These are phyloP conservation scores for Capronia coronata DNA, from an alignment of 2,329 filamentous ascomycete species.

Conservation along the genomic window DNA sequence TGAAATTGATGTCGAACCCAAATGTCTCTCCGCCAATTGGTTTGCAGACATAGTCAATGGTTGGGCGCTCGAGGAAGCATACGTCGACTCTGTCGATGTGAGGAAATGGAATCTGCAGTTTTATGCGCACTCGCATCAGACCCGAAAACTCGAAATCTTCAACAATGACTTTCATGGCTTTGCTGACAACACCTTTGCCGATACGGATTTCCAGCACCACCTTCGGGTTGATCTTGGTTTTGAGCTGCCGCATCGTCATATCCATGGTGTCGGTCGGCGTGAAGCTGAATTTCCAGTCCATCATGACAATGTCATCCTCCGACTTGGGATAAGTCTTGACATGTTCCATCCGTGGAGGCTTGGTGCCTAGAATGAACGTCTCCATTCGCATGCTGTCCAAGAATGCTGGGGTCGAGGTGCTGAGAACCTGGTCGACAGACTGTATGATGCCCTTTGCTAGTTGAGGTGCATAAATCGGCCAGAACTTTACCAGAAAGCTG, in stretches of 20 bases:
- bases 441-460: conserved; percentile 86
- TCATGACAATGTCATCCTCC: conserved; percentile 89
- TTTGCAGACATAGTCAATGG: conserved; percentile 96
- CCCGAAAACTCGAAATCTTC: conserved; percentile 96
- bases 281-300: conserved; percentile 99
- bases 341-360: conserved; percentile 91
- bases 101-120: conserved; percentile 91
- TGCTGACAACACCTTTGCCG: conserved; percentile 94
- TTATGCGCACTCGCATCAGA: conserved; percentile 94
- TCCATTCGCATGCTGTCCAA: conserved; percentile 90
- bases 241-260: conserved; percentile 81
- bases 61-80: conserved; percentile 82
- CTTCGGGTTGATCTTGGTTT: conserved; percentile 96
- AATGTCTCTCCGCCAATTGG: conserved; percentile 91
- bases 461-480: conserved; percentile 96
- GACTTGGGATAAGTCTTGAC: conserved; percentile 97
- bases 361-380: conserved; percentile 87
- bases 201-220: conserved; percentile 89
- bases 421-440: conserved; percentile 92
- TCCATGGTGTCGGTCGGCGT: conserved; percentile 91
- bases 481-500: conserved; percentile 96
- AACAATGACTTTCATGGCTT: conserved; percentile 93
- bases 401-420: conserved; percentile 83
- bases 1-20: conserved; percentile 98
- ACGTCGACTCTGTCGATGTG: conserved; percentile 93